Percentiles rank a stretch among this genome's conserved stretches.
Evolutionary conservation across 257 asterid genomes (phyloP).

Genomic region (Scutellaria galericulata): DNA sequence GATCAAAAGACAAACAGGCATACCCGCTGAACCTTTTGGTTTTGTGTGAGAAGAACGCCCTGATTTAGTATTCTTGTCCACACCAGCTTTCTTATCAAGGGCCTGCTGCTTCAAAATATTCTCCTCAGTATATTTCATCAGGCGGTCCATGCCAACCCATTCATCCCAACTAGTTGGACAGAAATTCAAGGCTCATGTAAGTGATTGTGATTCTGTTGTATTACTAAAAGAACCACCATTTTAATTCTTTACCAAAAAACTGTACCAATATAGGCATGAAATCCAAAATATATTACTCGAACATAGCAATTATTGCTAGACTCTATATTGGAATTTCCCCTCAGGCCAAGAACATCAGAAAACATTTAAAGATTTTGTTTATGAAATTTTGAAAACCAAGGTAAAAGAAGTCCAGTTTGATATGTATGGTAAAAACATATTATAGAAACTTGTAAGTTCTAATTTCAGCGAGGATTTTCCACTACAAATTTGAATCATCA

Average conservation of each 20-base stretch:
- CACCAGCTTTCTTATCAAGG: conserved; percentile 82
- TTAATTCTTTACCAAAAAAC: conserved; percentile 8
- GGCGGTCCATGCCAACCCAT: conserved; percentile 87
- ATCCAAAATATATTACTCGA: conserved; percentile 5
- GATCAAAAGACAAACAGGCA: conserved; percentile 21
- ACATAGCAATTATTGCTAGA: conserved; percentile 26
- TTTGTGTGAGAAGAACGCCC: conserved; percentile 79
- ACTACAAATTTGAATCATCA: conserved; percentile 11
- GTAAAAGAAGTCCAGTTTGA: neutral
- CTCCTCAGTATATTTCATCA: conserved; percentile 83
- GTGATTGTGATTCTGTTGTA: conserved; percentile 33
- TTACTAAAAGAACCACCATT: conserved; percentile 22
- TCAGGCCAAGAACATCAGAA: neutral
- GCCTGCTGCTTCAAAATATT: conserved; percentile 75
- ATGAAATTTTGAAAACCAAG: conserved; percentile 17
- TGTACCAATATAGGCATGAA: conserved; percentile 19
- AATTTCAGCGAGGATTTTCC: neutral
- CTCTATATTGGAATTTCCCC: neutral
- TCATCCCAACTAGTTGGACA: conserved; percentile 91
- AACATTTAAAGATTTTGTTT: neutral
- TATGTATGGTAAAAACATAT: conserved; percentile 20
- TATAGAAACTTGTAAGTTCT: conserved; percentile 24
- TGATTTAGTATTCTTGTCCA: conserved; percentile 68
- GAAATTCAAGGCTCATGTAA: conserved; percentile 36
- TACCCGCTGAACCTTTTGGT: conserved; percentile 83